Evolutionary conservation across 2,329 filamentous ascomycete species (phyloP).

Genomic region (Myriosclerotinia curreyana): DNA sequence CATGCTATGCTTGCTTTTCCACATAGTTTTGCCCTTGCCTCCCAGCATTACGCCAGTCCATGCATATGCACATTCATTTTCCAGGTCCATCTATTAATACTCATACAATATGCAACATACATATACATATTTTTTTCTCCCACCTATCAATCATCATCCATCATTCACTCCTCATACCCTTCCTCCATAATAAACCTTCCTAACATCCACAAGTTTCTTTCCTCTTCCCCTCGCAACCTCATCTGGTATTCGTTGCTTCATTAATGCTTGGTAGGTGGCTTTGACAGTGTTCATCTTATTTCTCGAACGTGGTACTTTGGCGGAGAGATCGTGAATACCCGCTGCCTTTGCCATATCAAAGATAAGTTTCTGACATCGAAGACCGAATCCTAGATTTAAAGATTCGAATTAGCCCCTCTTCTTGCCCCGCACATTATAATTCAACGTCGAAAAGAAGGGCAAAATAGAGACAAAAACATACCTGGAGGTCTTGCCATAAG

Average conservation of each 20-base stretch:
- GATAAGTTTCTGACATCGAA: conserved; percentile 85
- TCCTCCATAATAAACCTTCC: conserved; percentile 95
- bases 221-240: conserved; percentile 84
- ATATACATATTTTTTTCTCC: conserved; percentile 15
- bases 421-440: background rate
- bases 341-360: conserved; percentile 89
- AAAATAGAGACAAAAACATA: conserved; percentile 46
- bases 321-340: conserved; percentile 84
- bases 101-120: conserved; percentile 51
- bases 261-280: conserved; percentile 78
- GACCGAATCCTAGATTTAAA: conserved; percentile 71
- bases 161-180: conserved; percentile 31
- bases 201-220: conserved; percentile 92
- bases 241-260: conserved; percentile 81
- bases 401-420: conserved; percentile 20
- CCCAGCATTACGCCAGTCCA: conserved; percentile 15
- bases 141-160: conserved; percentile 14
- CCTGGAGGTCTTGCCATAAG: conserved; percentile 82
- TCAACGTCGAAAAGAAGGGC: background rate
- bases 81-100: conserved; percentile 26
- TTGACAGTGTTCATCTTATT: conserved; percentile 99
- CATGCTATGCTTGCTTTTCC: conserved; percentile 14
- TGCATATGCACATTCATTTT: conserved; percentile 28
- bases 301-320: conserved; percentile 75
- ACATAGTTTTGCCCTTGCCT: conserved; percentile 3